Evolutionary conservation across 2,329 filamentous ascomycete species (phyloP), one percentile per base, ranked within the genome.

Genomic region (Grosmannia serpens): DNA sequence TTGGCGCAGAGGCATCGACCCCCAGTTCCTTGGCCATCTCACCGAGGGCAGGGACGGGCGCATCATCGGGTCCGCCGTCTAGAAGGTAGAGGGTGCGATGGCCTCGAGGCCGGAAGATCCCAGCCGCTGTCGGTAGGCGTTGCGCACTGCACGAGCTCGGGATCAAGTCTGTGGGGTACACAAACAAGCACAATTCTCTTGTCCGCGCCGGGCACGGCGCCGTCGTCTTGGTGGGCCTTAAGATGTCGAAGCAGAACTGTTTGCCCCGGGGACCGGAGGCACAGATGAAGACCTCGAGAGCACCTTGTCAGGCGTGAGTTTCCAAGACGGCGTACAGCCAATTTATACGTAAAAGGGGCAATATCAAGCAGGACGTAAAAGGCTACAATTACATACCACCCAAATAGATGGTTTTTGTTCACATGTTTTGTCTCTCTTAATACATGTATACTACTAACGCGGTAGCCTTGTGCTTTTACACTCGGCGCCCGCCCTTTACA

Each of bases 171-270:
- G n/a, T 73, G 60, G 69, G 69, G 4, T 70, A 74, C 62, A 63
- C 71, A 51, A 72, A 73, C 59, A 69, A 65, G 59, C 61, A 71
- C 57, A 72, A 73, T 58, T 70, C 74, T 58, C 67, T 74, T 22
- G 59, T 74, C 8, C 62, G 47, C 2, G 59, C 68, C 20, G 49
- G 49, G 26, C 49, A 52, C 20, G 49, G 31, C n/a, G n/a, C n/a
- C 27, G 49, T 33, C 11, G 49, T 52, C 20, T 29, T 52, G 26
- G 26, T 52, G 15, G 49, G 31, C 49, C 31, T 52, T 52, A 26
- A 52, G 49, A 33, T 20, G 49, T 26, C 49, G 49, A 29, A 52
- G 49, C 49, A 20, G 9, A 20, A 31, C 49, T 52, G 49, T 31
- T 52, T 8, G 27, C 49, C 49, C 26, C 1, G 4, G 26, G 49